Base-by-base conservation (phyloP, 164 flowering plant species). In the Paratinospora sagittata region DNA sequence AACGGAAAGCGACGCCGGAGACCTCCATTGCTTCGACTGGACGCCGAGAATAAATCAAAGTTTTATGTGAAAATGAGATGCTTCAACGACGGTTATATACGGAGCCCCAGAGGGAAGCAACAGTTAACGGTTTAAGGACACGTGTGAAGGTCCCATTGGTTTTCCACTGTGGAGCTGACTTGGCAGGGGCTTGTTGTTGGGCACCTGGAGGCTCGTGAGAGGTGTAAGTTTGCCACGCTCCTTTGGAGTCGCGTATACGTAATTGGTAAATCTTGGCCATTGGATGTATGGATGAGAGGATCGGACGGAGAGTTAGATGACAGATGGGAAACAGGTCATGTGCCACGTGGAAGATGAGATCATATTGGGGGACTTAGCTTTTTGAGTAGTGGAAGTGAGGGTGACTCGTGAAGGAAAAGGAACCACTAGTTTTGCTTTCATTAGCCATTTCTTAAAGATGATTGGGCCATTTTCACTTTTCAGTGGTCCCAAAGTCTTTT, bases 1-100 rank as follows among this genome's bases (percentile, higher is more conserved):
- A 72, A 45, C 81, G 81, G 67, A 63, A 70, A 34, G 75, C 76
- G 11, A 72, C 41, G 47, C 84, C 82, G 72, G 82, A 78, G 63
- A 78, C 78, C 76, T 81, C 85, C 88, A 83, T 83, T 37, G 73
- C 72, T 66, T 26, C 24, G 27, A 60, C 68, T 65, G 14, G 67
- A 34, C 36, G 67, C 37, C 62, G 30, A 67, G 19, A n/a, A n/a
- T n/a, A n/a, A n/a, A 36, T 19, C n/a, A 13, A 26, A 14, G 14
- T 19, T 17, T 17, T 7, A 58, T 1, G 49, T 21, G 21, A n/a
- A 43, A 19, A 47, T 26, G 37, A 63, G 24, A 6, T 17, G 34
- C 47, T 63, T 63, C 52, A 24, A 17, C 49, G n/a, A 66, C 71
- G 67, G 72, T 49, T 73, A 8, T 61, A 4, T 16, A 49, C 39